Conservation (phyloP, 2,329 filamentous ascomycete species). For the Aspergillus glaucus region DNA sequence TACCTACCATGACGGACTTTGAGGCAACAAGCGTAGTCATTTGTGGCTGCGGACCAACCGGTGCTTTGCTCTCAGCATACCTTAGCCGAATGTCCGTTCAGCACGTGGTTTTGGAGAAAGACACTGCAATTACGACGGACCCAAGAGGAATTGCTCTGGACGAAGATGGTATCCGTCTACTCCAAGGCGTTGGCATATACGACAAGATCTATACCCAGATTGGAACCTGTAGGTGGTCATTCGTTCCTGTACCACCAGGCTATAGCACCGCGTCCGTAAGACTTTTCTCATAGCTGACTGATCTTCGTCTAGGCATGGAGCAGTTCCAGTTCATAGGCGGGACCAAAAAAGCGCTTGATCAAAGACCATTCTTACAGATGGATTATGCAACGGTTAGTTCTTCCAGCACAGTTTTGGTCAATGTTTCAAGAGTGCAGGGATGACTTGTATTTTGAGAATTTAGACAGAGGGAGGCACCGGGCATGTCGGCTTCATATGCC, state of each 20-base stretch:
- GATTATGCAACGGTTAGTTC: conserved; percentile 13
- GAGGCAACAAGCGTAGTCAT: conserved; percentile 25
- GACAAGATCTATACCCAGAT: conserved; percentile 21
- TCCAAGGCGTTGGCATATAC: conserved; percentile 26
- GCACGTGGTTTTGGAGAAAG: conserved; percentile 25
- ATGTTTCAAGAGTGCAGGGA: not conserved
- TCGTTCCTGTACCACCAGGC: too few species aligned
- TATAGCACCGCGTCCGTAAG: too few species aligned
- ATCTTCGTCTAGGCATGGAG: conserved; percentile 10
- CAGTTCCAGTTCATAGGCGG: conserved; percentile 22
- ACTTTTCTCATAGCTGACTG: too few species aligned
- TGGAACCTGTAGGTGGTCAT: conserved; percentile 13
- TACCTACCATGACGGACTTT: conserved; percentile 1
- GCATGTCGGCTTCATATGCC: conserved; percentile 24
- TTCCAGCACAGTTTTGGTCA: not conserved
- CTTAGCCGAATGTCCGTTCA: conserved; percentile 17
- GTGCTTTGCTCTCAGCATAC: conserved; percentile 23
- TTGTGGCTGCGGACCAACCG: conserved; percentile 29
- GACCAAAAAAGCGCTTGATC: conserved; percentile 12
- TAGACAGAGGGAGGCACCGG: conserved; percentile 23
- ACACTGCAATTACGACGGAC: conserved; percentile 23
- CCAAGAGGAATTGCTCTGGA: conserved; percentile 29
- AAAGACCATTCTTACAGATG: conserved; percentile 17
- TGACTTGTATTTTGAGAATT: not conserved
- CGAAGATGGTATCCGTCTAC: conserved; percentile 26